A percentile compares a stretch with the other conserved stretches of the same genome.
Conservation (phyloP, 1,139 yeast genomes). For the Sugiyamaella pinicola region DNA sequence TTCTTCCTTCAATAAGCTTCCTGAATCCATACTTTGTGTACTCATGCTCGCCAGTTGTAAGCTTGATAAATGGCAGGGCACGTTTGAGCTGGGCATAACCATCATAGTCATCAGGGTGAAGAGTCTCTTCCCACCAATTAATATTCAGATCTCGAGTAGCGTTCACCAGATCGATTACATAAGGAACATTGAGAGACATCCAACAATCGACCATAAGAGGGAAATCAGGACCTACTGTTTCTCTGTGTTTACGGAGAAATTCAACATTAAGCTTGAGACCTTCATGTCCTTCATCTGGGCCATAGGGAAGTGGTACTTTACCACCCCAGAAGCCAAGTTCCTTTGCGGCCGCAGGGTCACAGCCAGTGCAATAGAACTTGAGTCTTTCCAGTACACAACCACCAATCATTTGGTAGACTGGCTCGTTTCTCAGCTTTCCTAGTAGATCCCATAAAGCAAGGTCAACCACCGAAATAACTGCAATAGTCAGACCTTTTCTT, state of each 20-base stretch:
- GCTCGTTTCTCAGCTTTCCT: constrained; percentile 53
- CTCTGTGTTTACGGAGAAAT: constrained; percentile 48
- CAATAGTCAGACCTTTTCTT: constrained; percentile 52
- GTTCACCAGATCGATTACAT: constrained; percentile 50
- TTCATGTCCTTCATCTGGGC: constrained; percentile 53
- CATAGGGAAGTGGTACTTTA: constrained; percentile 53
- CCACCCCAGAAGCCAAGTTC: constrained; percentile 55
- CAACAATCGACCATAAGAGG: constrained; percentile 56
- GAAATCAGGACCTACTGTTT: constrained; percentile 52
- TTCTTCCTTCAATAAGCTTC: constrained; percentile 51
- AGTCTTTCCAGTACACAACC: constrained; percentile 51
- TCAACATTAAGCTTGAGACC: constrained; percentile 51
- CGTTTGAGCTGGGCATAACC: constrained; percentile 50
- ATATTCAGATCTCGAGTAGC: constrained; percentile 50
- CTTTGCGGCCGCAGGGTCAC: constrained; percentile 51
- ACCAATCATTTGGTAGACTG: constrained; percentile 54
- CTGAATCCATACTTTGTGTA: constrained; percentile 54
- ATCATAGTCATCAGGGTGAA: constrained; percentile 54
- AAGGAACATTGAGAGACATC: constrained; percentile 52
- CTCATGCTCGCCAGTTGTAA: constrained; percentile 57
- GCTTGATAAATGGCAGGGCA: constrained; percentile 51
- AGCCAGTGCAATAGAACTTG: constrained; percentile 53
- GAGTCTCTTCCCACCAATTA: constrained; percentile 55
- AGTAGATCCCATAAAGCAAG: constrained; percentile 54
- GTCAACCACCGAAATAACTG: constrained; percentile 51